Conservation (phyloP, 352 stramenopile species). For the Phytophthora litchii region DNA sequence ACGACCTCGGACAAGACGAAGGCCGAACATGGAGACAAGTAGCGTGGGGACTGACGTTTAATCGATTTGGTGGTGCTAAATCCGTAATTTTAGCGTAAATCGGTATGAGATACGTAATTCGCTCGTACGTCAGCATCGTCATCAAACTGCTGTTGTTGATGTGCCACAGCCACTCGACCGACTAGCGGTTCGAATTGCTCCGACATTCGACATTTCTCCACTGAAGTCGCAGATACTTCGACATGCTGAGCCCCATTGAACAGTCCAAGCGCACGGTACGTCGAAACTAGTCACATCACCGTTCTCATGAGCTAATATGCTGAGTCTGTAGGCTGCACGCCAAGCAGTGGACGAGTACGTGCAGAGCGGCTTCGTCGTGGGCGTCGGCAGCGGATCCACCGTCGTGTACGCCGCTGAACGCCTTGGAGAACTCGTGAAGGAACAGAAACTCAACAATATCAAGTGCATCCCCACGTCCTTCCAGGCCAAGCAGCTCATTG, state of each 20-base stretch:
- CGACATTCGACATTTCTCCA: constrained; percentile 6
- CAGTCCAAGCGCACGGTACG: constrained; percentile 76
- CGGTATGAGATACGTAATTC: constrained; percentile 5
- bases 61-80: background rate
- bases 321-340: constrained; percentile 61
- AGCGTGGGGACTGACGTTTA: constrained; percentile 8
- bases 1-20: constrained; percentile 8
- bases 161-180: constrained; percentile 23
- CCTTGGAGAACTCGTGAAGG: constrained; percentile 93
- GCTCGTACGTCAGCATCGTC: constrained; percentile 21
- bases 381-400: constrained; percentile 97
- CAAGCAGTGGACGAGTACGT: constrained; percentile 94
- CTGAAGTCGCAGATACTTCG: background rate
- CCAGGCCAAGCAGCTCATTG: constrained; percentile 95
- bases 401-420: constrained; percentile 98
- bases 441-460: constrained; percentile 91
- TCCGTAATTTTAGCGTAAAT: constrained; percentile 12
- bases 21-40: constrained; percentile 13
- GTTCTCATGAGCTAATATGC: background rate
- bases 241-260: constrained; percentile 64
- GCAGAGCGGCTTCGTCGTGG: constrained; percentile 95
- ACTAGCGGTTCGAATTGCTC: constrained; percentile 7
- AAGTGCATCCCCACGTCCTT: constrained; percentile 98
- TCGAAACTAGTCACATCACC: background rate
- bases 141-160: constrained; percentile 21